Base-by-base conservation (phyloP, 2,329 filamentous ascomycete species). In the Fusarium devonianum region DNA sequence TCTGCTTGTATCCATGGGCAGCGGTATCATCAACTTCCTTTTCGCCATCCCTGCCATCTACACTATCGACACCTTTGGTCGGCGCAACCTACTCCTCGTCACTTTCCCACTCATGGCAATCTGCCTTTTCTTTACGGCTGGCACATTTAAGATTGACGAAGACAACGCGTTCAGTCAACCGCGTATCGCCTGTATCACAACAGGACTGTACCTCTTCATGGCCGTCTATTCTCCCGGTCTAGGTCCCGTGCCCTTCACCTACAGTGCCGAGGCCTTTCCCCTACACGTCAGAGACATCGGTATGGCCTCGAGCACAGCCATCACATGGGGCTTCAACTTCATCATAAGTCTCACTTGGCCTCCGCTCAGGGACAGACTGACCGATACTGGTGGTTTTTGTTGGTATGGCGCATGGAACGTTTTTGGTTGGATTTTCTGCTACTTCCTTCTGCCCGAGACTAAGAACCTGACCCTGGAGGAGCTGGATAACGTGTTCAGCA, bases 1-100 rank as follows among this genome's bases (percentile, higher is more conserved):
- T 2, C 71, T 84, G 2, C 72, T 82, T 5, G 79, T 77, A 0
- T 82, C 80, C 0, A 80, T 80, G 72, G 82, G 81, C 3, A 81
- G 79, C 47, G 82, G 82, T 8, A 64, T 83, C 16, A 73, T 83
- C 41, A 84, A 84, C 66, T 84, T 81, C 59, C 43, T 84, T 4
- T 83, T 83, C 44, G 81, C 82, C 3, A 79, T 82, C 51, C 82
- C 81, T 0, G 81, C 82, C 3, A 68, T 83, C 30, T 81, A 78
- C 67, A 84, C 81, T 2, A 84, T 84, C 38, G 81, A 84, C 48
- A 84, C 80, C 0, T 83, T 76, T 45, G 82, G 81, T 1, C 78
- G 81, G 17, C 73, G 82, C n/a, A 73, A 78, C 22, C 67, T 84
- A 2, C 72, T 84, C 1, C 66, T 84, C 3, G 79, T 83, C 55